Conservation (phyloP, 140 eudicot genomes). For the Erigeron philadelphicus region DNA sequence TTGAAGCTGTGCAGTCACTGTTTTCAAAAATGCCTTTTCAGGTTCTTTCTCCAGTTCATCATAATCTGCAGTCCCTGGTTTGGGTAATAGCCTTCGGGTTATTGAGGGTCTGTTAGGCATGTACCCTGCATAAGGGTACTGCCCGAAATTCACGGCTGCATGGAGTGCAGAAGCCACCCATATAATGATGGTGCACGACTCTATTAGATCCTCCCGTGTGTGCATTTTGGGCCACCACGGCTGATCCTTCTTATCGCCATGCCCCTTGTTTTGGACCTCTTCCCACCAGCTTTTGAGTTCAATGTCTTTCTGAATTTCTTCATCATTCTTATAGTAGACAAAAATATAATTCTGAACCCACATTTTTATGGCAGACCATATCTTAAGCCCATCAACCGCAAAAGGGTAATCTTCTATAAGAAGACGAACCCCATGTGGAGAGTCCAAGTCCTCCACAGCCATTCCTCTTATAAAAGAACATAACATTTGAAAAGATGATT, state of each 20-base stretch:
- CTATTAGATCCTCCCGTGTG: constrained; percentile 48
- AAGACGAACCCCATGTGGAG: constrained; percentile 52
- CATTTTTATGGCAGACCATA: constrained; percentile 65
- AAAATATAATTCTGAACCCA: constrained; percentile 58
- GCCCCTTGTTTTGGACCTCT: constrained; percentile 56
- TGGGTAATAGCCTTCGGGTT: constrained; percentile 59
- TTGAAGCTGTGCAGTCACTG: constrained; percentile 54
- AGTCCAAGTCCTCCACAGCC: constrained; percentile 47
- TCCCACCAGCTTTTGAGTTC: constrained; percentile 69
- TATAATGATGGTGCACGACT: constrained; percentile 63
- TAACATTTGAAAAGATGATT: background rate
- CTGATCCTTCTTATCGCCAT: constrained; percentile 60
- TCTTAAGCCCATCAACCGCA: constrained; percentile 72
- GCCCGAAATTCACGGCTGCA: constrained; percentile 79
- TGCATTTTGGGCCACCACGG: constrained; percentile 82
- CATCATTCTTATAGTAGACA: constrained; percentile 49
- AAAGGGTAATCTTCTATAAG: constrained; percentile 69
- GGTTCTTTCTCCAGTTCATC: constrained; percentile 49
- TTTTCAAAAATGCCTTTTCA: constrained; percentile 47
- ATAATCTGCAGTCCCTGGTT: constrained; percentile 36
- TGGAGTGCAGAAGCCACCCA: constrained; percentile 81
- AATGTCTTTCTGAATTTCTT: constrained; percentile 32
- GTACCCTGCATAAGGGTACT: constrained; percentile 75
- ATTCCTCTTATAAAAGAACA: constrained; percentile 48
- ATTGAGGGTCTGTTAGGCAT: constrained; percentile 64